Percentiles rank a stretch among this genome's conserved stretches.
These are phyloP conservation scores for Zizania palustris DNA, from an alignment of 202 grass and related monocot genomes.

Conservation along the genomic window DNA sequence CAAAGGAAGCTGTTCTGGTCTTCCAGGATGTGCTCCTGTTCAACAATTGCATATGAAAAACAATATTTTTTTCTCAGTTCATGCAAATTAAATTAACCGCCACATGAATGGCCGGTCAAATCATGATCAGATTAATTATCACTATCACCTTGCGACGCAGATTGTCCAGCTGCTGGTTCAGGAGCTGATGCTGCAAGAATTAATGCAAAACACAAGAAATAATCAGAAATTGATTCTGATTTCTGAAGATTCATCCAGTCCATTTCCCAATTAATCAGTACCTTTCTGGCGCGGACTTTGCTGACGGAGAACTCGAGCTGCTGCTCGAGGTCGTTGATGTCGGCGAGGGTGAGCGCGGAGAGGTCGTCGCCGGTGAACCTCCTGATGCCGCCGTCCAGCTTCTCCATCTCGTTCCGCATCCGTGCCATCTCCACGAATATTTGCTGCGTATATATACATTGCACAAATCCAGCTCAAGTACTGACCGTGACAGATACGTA, in stretches of 20 bases:
- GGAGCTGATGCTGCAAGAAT: conserved; percentile 56
- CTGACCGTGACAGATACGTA: background rate
- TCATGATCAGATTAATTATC: background rate
- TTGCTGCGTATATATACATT: conserved; percentile 34
- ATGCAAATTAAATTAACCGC: background rate
- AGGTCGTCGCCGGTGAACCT: conserved; percentile 73
- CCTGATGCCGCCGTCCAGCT: conserved; percentile 65
- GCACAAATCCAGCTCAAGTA: background rate
- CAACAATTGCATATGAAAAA: background rate
- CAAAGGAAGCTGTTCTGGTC: conserved; percentile 64
- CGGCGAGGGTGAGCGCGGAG: conserved; percentile 56
- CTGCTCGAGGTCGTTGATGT: conserved; percentile 65
- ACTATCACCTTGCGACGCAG: conserved; percentile 60
- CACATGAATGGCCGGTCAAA: background rate
- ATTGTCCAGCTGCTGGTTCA: conserved; percentile 70
- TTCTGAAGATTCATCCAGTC: background rate
- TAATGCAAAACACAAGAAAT: background rate
- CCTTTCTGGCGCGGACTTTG: conserved; percentile 72
- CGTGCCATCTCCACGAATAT: conserved; percentile 72
- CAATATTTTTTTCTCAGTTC: background rate
- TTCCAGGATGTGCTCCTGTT: conserved; percentile 70
- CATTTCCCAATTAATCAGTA: background rate
- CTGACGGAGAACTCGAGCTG: conserved; percentile 63
- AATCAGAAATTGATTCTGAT: background rate
- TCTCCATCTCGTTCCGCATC: conserved; percentile 74